These are phyloP conservation scores for Oryza australiensis DNA, from an alignment of 176 grass and related monocot species.

Conservation along the genomic window DNA sequence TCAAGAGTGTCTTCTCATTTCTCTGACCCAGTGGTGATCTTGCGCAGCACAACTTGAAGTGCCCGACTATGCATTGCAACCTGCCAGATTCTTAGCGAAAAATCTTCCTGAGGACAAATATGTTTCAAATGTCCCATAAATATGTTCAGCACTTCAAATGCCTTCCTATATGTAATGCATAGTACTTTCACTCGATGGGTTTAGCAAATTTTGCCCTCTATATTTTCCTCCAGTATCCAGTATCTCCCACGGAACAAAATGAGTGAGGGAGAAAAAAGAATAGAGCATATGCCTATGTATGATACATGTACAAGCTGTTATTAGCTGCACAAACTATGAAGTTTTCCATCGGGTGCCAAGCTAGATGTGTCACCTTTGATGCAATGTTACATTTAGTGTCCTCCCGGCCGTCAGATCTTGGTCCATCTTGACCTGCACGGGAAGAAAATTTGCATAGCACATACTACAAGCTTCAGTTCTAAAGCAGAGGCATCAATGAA, in stretches of 20 bases:
- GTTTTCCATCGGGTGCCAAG: constrained; percentile 68
- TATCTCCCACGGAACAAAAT: background rate
- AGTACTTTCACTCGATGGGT: background rate
- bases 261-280: background rate
- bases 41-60: background rate
- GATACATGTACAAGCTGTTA: constrained; percentile 75
- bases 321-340: constrained; percentile 59
- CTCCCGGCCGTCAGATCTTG: constrained; percentile 33
- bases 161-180: background rate
- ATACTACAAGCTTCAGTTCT: background rate
- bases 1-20: constrained; percentile 81
- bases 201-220: background rate
- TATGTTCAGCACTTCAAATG: background rate
- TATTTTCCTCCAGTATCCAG: background rate
- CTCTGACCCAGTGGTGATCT: constrained; percentile 42
- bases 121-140: background rate
- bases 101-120: background rate
- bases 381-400: constrained; percentile 47
- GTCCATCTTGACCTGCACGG: constrained; percentile 39
- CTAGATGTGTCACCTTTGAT: constrained; percentile 60
- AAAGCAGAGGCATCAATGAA: background rate
- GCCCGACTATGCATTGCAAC: background rate
- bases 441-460: background rate
- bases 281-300: constrained; percentile 29
- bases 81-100: background rate